These are phyloP conservation scores for Omphalea diandra DNA, from an alignment of 441 rosid species.

Conservation along the genomic window DNA sequence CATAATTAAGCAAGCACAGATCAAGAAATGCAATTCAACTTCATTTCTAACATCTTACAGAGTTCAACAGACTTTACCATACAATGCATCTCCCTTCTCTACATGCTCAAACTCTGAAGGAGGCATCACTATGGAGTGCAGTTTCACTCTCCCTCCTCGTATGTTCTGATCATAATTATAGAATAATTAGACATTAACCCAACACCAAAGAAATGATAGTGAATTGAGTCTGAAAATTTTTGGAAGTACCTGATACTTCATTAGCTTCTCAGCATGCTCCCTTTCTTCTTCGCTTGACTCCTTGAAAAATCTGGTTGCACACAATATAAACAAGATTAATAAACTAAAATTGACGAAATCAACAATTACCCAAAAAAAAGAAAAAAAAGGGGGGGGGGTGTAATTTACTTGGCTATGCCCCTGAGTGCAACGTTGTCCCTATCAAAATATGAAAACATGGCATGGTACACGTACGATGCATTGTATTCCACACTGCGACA, in stretches of 20 bases:
- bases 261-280: slow-evolving; percentile 83
- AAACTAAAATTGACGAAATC: background rate
- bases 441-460: slow-evolving; percentile 94
- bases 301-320: slow-evolving; percentile 70
- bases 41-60: background rate
- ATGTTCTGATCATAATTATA: slow-evolving; percentile 43
- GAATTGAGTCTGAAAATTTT: background rate
- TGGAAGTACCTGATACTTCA: slow-evolving; percentile 79
- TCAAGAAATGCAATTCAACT: too few species aligned
- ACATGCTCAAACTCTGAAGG: slow-evolving; percentile 77
- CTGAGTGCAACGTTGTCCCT: slow-evolving; percentile 87
- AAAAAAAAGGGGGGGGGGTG: too few species aligned
- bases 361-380: background rate
- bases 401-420: slow-evolving; percentile 84
- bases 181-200: slow-evolving; percentile 1
- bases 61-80: slow-evolving; percentile 44
- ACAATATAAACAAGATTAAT: too few species aligned
- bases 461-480: slow-evolving; percentile 82
- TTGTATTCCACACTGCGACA: slow-evolving; percentile 93
- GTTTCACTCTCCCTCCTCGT: slow-evolving; percentile 86
- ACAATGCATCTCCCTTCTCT: slow-evolving; percentile 95
- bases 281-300: slow-evolving; percentile 97
- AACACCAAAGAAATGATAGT: background rate
- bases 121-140: slow-evolving; percentile 66
- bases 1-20: background rate